phyloP scores from a whole-genome alignment of 768 basidiomycete genomes.

The Guyanaporus albipodus region DNA sequence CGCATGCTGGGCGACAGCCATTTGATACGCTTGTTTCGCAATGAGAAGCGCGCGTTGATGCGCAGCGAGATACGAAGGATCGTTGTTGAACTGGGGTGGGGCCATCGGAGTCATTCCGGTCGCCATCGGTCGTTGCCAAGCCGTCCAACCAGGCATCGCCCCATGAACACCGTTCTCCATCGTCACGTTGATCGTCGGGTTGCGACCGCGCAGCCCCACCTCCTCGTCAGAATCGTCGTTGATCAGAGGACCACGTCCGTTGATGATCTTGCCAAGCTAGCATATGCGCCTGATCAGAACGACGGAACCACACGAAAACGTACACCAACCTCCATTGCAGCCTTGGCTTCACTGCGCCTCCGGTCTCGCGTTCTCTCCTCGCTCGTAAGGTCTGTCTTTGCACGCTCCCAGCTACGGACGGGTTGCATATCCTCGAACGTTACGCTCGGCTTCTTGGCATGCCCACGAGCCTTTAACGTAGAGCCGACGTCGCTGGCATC shows the following conservation, averaged over 20 bases:
- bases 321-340: constrained; percentile 72
- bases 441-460: constrained; percentile 59
- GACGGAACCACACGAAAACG: background rate
- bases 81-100: constrained; percentile 39
- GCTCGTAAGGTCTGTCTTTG: constrained; percentile 29
- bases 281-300: constrained; percentile 3
- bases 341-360: constrained; percentile 77
- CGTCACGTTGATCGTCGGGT: constrained; percentile 36
- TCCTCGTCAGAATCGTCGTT: constrained; percentile 46
- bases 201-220: constrained; percentile 21
- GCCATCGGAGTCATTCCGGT: constrained; percentile 33
- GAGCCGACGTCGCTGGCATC: constrained; percentile 22
- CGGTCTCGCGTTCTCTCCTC: constrained; percentile 66
- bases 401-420: constrained; percentile 29
- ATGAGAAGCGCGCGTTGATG: constrained; percentile 86
- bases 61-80: constrained; percentile 61
- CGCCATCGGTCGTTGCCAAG: constrained; percentile 29
- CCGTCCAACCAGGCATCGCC: constrained; percentile 34
- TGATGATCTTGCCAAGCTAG: constrained; percentile 85
- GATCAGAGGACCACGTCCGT: constrained; percentile 64
- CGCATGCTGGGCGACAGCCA: constrained; percentile 87
- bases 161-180: constrained; percentile 28
- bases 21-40: constrained; percentile 88
- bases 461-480: constrained; percentile 30
- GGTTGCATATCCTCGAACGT: constrained; percentile 57